Evolutionary conservation across 2,329 filamentous ascomycete genomes (phyloP).

Genomic region (Claviceps citrina): DNA sequence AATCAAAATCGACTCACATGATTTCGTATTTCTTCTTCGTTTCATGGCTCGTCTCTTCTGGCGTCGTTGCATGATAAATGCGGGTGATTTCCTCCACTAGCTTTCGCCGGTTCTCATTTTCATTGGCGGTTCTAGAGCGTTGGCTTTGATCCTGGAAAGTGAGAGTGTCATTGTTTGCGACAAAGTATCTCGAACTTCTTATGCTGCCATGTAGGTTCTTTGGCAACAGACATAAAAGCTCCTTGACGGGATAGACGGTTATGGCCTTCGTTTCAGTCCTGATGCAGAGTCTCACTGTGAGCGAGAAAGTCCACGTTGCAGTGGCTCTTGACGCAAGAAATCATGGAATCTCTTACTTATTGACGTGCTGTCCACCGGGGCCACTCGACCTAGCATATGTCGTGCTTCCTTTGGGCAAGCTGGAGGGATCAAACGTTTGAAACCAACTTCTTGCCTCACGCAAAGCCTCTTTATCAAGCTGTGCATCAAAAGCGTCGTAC

Average conservation of each 20-base stretch:
- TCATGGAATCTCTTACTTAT: constrained; percentile 46
- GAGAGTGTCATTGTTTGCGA: constrained; percentile 33
- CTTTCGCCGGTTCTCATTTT: constrained; percentile 36
- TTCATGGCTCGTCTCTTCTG: constrained; percentile 28
- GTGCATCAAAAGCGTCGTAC: constrained; percentile 33
- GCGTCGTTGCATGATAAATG: constrained; percentile 32
- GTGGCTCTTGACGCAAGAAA: no score
- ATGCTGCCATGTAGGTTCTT: constrained; percentile 30
- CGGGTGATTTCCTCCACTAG: constrained; percentile 31
- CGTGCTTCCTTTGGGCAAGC: constrained; percentile 35
- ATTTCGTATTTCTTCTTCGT: constrained; percentile 34
- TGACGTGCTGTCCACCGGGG: constrained; percentile 46
- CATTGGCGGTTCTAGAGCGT: constrained; percentile 35
- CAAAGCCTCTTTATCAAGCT: constrained; percentile 34
- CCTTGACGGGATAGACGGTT: constrained; percentile 33
- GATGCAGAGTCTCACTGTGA: constrained; percentile 13
- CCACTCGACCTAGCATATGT: constrained; percentile 44
- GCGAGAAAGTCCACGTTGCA: constrained; percentile 13
- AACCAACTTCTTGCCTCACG: constrained; percentile 38
- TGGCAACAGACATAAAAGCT: constrained; percentile 31
- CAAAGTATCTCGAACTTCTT: constrained; percentile 39
- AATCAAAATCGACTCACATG: constrained; percentile 21
- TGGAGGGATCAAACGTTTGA: constrained; percentile 25
- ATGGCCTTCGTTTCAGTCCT: constrained; percentile 47
- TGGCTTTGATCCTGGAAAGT: constrained; percentile 40